These are phyloP conservation scores for Starmerella roubikii DNA, from an alignment of 805 yeast species.

Conservation along the genomic window DNA sequence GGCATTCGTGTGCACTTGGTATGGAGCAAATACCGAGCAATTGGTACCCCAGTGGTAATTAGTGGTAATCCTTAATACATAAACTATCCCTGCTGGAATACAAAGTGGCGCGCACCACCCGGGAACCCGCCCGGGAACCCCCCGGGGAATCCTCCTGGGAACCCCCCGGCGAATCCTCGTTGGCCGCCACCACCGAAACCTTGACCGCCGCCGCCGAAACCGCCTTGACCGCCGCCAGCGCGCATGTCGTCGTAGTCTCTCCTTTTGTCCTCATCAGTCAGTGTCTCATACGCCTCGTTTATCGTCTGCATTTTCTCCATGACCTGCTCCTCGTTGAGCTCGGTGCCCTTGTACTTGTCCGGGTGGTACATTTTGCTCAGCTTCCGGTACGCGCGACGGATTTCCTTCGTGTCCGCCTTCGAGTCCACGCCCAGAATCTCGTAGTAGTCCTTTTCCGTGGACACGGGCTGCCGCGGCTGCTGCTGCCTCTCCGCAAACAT, in stretches of 20 bases:
- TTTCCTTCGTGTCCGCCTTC: constrained; percentile 55
- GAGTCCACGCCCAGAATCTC: constrained; percentile 55
- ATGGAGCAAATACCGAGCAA: background rate
- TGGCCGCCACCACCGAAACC: constrained; percentile 2
- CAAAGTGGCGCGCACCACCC: background rate
- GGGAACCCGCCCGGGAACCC: constrained; percentile 4
- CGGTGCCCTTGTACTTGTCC: constrained; percentile 62
- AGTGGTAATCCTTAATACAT: too few relatives aligned
- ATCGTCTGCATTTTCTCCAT: constrained; percentile 82
- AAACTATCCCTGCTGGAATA: background rate
- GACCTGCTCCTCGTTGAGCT: constrained; percentile 49
- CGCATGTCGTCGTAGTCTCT: constrained; percentile 44
- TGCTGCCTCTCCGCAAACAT: constrained; percentile 23
- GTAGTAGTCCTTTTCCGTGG: constrained; percentile 53
- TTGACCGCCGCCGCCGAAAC: constrained; percentile 7
- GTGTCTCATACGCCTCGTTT: constrained; percentile 81
- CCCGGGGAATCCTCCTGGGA: constrained; percentile 10
- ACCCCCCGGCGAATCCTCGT: constrained; percentile 9
- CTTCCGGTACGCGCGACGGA: constrained; percentile 68
- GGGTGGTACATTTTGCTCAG: constrained; percentile 79
- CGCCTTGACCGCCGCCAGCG: constrained; percentile 7
- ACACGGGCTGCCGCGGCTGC: constrained; percentile 20
- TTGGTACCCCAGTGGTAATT: background rate
- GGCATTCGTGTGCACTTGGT: too few relatives aligned
- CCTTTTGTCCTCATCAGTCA: constrained; percentile 52